phyloP scores from a whole-genome alignment of 345 rosid genomes.

The Corymbia maculata region DNA sequence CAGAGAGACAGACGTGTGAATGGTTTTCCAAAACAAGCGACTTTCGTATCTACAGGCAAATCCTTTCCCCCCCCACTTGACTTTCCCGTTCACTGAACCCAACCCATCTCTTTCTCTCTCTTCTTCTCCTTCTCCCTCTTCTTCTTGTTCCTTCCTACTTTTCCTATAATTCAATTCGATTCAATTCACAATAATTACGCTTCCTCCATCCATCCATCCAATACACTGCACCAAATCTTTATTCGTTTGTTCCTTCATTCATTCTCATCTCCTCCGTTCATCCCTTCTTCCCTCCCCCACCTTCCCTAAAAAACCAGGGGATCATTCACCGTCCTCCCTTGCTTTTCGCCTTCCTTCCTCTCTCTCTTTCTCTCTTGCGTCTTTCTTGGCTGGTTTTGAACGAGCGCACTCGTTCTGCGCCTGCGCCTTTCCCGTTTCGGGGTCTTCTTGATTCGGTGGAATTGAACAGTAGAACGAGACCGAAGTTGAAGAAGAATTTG shows the following conservation, averaged over 20 bases:
- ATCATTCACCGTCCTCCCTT: not conserved
- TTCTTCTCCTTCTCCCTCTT: not conserved
- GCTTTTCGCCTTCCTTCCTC: not conserved
- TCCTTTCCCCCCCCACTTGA: not conserved
- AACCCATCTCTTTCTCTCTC: not conserved
- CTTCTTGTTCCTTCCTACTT: not conserved
- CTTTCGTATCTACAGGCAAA: not conserved
- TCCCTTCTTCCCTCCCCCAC: not conserved
- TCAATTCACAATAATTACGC: not conserved
- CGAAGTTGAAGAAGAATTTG: not conserved
- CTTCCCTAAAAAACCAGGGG: not conserved
- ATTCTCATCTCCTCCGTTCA: not conserved
- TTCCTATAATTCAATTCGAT: not conserved
- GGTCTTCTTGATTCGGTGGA: not conserved
- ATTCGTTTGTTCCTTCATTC: not conserved
- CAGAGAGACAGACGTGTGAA: not conserved
- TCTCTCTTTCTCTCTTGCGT: not conserved
- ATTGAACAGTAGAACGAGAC: not conserved
- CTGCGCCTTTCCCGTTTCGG: not conserved
- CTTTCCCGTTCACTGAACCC: conserved; percentile 14
- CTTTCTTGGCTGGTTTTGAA: not conserved
- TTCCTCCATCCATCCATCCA: not conserved
- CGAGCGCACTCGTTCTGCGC: not conserved
- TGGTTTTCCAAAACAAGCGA: conserved; percentile 12
- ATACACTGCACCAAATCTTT: not conserved